Base-by-base conservation (phyloP, 1,284 basidiomycete species). In the Peniophora sp. region DNA sequence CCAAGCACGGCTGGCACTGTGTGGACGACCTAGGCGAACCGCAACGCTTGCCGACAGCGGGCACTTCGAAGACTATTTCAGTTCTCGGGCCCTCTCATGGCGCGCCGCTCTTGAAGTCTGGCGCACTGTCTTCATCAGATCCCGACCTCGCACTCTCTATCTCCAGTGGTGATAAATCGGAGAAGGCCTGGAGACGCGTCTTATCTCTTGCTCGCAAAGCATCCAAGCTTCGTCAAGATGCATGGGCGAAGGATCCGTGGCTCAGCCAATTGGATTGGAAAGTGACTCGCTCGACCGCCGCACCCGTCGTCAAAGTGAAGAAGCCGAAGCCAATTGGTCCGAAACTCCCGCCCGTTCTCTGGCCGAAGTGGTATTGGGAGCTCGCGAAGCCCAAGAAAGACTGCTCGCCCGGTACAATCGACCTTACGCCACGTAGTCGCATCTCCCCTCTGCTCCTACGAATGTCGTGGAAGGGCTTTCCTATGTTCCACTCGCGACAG, bases 321-420 rank as follows among this genome's bases (percentile, higher is more conserved):
- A 58, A 52, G 32, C 8, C 38, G 38, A 41, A 41, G n/a, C 41
- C 53, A 12, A 49, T 56, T 11, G 58, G 56, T 44, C 27, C 50
- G 14, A 79, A 79, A 59, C 69, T 71, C 9, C 69, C 72, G 8
- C 69, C 73, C 0, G 73, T 83, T 0, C 54, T 72, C 25, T 86
- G 84, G 84, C 96, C 95, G 0, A 91, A 93, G 63, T 99, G 97
- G 96, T 99, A 93, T 65, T 96, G 90, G 92, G 93, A 98, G 38
- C 78, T 94, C 2, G 71, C 84, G 3, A 83, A 74, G 58, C 85
- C 86, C 2, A 83, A 78, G 68, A 86, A 85, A 59, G 81, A 71
- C 53, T 59, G 71, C 47, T 69, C 77, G 1, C 80, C 83, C 0
- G 85, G 85, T 3, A 77, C 83, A 2, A 75, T 97, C 25, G 92